These are phyloP conservation scores for Pseudopyricularia cyperi DNA, from an alignment of 2,329 filamentous ascomycete genomes.

Conservation along the genomic window DNA sequence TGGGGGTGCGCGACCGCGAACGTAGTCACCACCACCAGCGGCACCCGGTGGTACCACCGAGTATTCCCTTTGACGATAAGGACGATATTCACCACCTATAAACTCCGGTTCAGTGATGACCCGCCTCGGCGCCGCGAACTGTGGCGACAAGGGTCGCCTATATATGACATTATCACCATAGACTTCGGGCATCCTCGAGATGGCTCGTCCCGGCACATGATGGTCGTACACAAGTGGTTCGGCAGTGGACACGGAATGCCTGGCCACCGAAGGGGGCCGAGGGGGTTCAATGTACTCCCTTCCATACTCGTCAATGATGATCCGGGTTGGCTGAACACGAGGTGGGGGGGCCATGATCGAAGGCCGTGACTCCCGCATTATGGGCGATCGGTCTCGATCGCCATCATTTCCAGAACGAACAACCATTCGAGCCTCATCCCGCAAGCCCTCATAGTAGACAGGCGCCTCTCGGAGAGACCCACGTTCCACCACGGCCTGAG, in stretches of 20 bases:
- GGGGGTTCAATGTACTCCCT: conserved; percentile 58
- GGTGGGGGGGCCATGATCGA: conserved; percentile 35
- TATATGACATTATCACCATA: conserved; percentile 39
- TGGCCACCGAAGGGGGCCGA: conserved; percentile 21
- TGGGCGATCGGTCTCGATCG: conserved; percentile 33
- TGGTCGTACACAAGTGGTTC: conserved; percentile 47
- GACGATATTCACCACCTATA: conserved; percentile 34
- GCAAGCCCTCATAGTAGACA: conserved; percentile 29
- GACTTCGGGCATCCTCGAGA: conserved; percentile 35
- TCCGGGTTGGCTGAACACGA: conserved; percentile 44
- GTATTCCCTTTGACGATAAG: conserved; percentile 45
- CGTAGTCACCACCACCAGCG: conserved; percentile 28
- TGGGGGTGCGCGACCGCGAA: conserved; percentile 19
- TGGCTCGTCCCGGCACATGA: conserved; percentile 28
- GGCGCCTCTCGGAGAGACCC: conserved; percentile 23
- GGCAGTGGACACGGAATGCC: conserved; percentile 34
- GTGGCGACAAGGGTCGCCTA: conserved; percentile 31
- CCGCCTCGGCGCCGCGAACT: conserved; percentile 33
- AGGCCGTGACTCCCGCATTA: conserved; percentile 27
- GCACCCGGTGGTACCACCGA: conserved; percentile 33
- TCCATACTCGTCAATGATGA: conserved; percentile 73
- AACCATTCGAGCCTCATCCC: conserved; percentile 29
- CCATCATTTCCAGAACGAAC: conserved; percentile 34
- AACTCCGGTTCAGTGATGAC: conserved; percentile 52
- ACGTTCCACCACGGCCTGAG: conserved; percentile 27